Evolutionary conservation across 176 grass and related monocot genomes (phyloP).

Genomic region (Ensete ventricosum): DNA sequence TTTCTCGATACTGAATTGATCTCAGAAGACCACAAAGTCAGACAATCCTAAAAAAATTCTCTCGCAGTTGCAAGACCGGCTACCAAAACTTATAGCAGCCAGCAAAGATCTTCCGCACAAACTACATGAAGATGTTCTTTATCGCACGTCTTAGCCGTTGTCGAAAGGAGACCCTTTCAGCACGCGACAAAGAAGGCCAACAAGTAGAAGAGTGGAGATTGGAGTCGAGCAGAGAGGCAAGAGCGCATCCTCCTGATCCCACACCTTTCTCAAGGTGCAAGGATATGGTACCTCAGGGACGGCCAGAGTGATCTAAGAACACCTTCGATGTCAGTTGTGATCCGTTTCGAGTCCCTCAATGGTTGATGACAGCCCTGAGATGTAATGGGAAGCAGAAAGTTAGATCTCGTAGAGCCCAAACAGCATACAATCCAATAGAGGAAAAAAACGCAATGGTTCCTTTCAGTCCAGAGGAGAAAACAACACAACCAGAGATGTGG

Average conservation of each 20-base stretch:
- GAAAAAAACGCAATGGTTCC: neutral
- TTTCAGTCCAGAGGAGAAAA: neutral
- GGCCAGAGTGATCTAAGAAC: slow-evolving; percentile 45
- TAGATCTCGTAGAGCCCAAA: neutral
- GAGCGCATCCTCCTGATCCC: slow-evolving; percentile 24
- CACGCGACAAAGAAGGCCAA: neutral
- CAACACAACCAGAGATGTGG: neutral
- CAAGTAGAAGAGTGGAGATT: slow-evolving; percentile 23
- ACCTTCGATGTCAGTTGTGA: slow-evolving; percentile 14
- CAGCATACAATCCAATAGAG: neutral
- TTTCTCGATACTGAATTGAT: neutral
- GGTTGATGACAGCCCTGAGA: neutral
- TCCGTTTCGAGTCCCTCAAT: slow-evolving; percentile 38
- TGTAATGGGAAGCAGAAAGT: neutral
- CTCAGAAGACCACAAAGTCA: neutral
- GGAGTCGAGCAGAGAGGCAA: slow-evolving; percentile 12
- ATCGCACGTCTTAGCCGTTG: slow-evolving; percentile 40
- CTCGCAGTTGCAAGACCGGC: neutral
- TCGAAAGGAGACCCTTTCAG: slow-evolving; percentile 47
- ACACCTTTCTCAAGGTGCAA: slow-evolving; percentile 45
- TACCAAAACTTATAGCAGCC: neutral
- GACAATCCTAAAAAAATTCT: neutral
- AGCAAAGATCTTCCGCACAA: neutral
- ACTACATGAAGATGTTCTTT: neutral
- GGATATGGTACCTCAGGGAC: slow-evolving; percentile 29